phyloP scores from a whole-genome alignment of 75 land plant species.

The Adiantum capillusveneris region DNA sequence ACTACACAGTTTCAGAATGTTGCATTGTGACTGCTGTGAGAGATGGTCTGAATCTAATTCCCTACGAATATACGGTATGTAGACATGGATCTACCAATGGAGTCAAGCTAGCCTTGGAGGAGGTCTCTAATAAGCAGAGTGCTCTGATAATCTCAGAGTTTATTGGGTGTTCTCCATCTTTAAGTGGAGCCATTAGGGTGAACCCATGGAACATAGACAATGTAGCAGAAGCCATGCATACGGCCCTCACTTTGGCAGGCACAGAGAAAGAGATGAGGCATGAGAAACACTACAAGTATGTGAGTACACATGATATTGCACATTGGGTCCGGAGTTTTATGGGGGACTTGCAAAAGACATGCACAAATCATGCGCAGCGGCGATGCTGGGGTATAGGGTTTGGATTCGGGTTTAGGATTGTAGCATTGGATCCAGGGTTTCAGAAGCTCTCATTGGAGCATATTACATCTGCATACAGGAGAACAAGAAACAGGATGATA shows the following conservation, averaged over 20 bases:
- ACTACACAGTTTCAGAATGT: conserved; percentile 34
- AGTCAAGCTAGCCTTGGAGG: conserved; percentile 10
- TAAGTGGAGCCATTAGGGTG: conserved; percentile 48
- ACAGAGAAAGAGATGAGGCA: conserved; percentile 39
- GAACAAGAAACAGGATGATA: conserved; percentile 32
- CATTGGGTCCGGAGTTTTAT: conserved; percentile 42
- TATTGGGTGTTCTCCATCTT: conserved; percentile 50
- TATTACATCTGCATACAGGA: conserved; percentile 42
- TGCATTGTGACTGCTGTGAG: conserved; percentile 44
- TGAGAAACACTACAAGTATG: conserved; percentile 47
- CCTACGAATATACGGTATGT: conserved; percentile 46
- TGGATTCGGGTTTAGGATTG: conserved; percentile 41
- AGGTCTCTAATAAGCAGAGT: conserved; percentile 10
- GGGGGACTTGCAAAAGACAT: conserved; percentile 31
- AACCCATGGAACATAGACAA: conserved; percentile 48
- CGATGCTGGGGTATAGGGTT: conserved; percentile 52
- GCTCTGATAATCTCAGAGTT: conserved; percentile 19
- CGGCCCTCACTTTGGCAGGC: conserved; percentile 29
- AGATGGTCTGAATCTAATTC: conserved; percentile 46
- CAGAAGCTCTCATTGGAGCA: conserved; percentile 41
- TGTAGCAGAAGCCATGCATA: conserved; percentile 40
- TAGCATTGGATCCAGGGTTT: conserved; percentile 40
- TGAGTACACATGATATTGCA: conserved; percentile 38
- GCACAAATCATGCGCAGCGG: conserved; percentile 22
- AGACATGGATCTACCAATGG: conserved; percentile 32